Conservation (phyloP, 2,329 filamentous ascomycete species). For the Microdochium paspali region DNA sequence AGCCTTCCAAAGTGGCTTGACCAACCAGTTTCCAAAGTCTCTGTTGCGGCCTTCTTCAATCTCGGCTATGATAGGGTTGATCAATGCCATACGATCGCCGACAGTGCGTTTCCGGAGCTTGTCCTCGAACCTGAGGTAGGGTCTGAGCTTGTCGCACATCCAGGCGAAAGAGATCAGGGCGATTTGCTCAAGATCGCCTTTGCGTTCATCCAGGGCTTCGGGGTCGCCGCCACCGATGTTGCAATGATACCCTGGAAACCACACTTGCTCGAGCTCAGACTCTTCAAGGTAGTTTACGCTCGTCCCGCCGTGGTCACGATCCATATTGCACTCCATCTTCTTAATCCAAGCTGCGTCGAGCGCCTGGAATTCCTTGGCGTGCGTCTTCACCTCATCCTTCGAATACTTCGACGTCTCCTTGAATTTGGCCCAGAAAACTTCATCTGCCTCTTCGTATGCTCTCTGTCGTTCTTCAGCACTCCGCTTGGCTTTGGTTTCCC, state of each 20-base stretch:
- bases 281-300: too few species aligned
- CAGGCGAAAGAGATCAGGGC: background rate
- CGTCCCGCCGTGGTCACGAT: too few species aligned
- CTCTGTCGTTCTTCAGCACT: too few species aligned
- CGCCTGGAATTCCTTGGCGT: background rate
- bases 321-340: background rate
- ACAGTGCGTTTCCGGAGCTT: background rate
- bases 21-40: background rate
- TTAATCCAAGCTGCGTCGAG: background rate
- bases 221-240: conserved; percentile 36
- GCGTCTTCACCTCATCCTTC: too few species aligned
- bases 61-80: background rate
- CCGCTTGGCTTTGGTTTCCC: too few species aligned
- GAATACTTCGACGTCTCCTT: too few species aligned
- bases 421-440: too few species aligned
- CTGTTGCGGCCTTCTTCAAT: background rate
- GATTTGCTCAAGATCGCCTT: background rate
- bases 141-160: background rate
- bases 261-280: conserved; percentile 40
- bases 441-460: too few species aligned
- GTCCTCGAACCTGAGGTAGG: background rate
- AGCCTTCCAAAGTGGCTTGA: background rate
- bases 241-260: conserved; percentile 44
- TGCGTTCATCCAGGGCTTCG: background rate
- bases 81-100: background rate